Base-by-base conservation (phyloP, 1,284 basidiomycete genomes). In the Pseudozyma tsukubaensis region DNA sequence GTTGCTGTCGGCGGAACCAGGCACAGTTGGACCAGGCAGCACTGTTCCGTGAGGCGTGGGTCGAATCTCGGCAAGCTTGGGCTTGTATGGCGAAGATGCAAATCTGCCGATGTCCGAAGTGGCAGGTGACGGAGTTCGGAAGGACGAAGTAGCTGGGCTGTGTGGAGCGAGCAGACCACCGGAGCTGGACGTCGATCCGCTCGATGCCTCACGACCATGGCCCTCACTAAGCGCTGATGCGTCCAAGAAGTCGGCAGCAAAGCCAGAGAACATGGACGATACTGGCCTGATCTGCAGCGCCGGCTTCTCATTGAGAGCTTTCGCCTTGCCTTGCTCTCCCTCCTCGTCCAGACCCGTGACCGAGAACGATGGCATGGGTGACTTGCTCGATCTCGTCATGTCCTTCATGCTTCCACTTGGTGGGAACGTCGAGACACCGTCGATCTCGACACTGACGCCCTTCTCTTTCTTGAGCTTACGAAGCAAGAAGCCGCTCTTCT, bases 401-500 rank as follows among this genome's bases (percentile, higher is more conserved):
- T 68, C 58, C n/a, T 44, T 37, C 47, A 29, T 64, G 65, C 65
- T 73, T 12, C 45, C 61, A 24, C 56, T 73, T 13, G 50, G 8
- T n/a, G 57, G 58, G 57, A 68, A 68, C 19, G 60, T 65, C 18
- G 71, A 73, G 12, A 65, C 65, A 47, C 57, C 61, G 42, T 73
- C 71, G n/a, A 58, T 45, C 8, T 73, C 71, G 39, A 67, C 43
- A 47, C 64, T 67, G 42, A 62, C 19, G n/a, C 65, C 64, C 55
- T 67, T 74, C 16, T 79, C 78, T 64, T 80, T 81, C 37, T 78
- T 78, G 59, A 78, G 66, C 57, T 73, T 79, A 36, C 75, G 67
- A 45, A 70, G 21, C 16, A 81, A 53, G 61, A 79, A 78, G 24
- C 77, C 74, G 51, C 76, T 78, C 62, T 80, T 81, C 60, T 80